phyloP scores from a whole-genome alignment of 768 basidiomycete genomes.

The Trichaptum fuscoviolaceum region DNA sequence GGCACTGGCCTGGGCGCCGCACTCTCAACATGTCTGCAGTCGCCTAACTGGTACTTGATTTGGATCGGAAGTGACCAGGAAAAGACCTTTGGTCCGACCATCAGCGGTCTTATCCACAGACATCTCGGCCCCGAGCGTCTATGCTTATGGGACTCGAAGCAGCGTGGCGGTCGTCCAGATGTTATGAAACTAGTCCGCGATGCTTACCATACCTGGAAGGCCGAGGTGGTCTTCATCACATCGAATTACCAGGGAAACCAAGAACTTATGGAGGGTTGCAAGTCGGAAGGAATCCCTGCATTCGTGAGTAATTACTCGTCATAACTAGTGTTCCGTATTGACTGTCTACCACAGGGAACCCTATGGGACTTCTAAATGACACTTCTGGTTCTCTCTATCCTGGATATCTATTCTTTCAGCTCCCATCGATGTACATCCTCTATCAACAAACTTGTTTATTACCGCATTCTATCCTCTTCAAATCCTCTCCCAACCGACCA shows the following conservation, averaged over 20 bases:
- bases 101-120: slow-evolving; percentile 32
- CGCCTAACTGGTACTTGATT: slow-evolving; percentile 28
- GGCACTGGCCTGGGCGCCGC: slow-evolving; percentile 42
- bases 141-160: slow-evolving; percentile 38
- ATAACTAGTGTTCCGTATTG: slow-evolving; percentile 22
- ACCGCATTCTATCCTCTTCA: not conserved
- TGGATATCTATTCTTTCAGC: not conserved
- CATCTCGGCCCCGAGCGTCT: slow-evolving; percentile 34
- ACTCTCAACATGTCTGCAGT: slow-evolving; percentile 38
- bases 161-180: slow-evolving; percentile 64
- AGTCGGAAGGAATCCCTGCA: slow-evolving; percentile 58
- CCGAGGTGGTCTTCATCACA: slow-evolving; percentile 81
- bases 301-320: slow-evolving; percentile 10
- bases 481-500: not conserved
- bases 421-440: not conserved
- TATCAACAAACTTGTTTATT: not conserved
- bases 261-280: slow-evolving; percentile 78
- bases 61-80: slow-evolving; percentile 42
- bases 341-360: slow-evolving; percentile 34
- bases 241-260: slow-evolving; percentile 77
- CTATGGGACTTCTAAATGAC: slow-evolving; percentile 59
- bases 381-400: not conserved
- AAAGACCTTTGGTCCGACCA: slow-evolving; percentile 40
- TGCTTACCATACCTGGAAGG: slow-evolving; percentile 60
- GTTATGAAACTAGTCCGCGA: slow-evolving; percentile 73